Percentiles rank a stretch among this genome's conserved stretches.
Evolutionary conservation across 768 basidiomycete genomes (phyloP).

Genomic region (Leccinum truebloodii): DNA sequence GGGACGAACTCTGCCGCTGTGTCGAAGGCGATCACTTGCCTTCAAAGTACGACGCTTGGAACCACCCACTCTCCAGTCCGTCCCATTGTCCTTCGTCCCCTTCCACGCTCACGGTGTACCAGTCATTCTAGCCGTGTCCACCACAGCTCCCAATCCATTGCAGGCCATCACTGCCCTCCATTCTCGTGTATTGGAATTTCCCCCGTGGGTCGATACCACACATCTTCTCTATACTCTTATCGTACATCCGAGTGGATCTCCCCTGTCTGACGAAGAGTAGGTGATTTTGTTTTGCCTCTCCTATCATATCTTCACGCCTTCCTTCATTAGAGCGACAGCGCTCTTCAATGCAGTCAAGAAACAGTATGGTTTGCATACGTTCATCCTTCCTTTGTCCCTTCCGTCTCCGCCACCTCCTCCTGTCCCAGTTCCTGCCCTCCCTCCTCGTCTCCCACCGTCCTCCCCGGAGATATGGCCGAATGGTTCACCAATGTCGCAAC

Average conservation of each 20-base stretch:
- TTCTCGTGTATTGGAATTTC: conserved; percentile 63
- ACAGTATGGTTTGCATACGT: conserved; percentile 78
- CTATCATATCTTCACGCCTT: conserved; percentile 11
- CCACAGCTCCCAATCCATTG: conserved; percentile 76
- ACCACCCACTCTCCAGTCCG: conserved; percentile 81
- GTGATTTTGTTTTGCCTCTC: conserved; percentile 32
- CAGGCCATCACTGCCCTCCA: conserved; percentile 79
- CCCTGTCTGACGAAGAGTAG: conserved; percentile 78
- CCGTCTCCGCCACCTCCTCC: conserved; percentile 65
- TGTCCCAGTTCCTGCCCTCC: conserved; percentile 62
- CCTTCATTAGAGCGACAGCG: conserved; percentile 58
- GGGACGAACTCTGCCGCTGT: conserved; percentile 81
- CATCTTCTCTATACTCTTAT: conserved; percentile 75
- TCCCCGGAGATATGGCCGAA: conserved; percentile 26
- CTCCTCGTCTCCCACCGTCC: conserved; percentile 67
- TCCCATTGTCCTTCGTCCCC: conserved; percentile 19
- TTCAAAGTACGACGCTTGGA: conserved; percentile 76
- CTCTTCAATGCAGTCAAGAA: conserved; percentile 87
- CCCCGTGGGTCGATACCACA: conserved; percentile 78
- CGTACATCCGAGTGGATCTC: conserved; percentile 68
- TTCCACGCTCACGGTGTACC: conserved; percentile 15
- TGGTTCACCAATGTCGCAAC: conserved; percentile 9
- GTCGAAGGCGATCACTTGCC: conserved; percentile 77
- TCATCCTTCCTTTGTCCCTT: conserved; percentile 63
- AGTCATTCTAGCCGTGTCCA: conserved; percentile 85